Base-by-base conservation (phyloP, 192 early-diverging fungal species). In the Linnemannia schmuckeri region DNA sequence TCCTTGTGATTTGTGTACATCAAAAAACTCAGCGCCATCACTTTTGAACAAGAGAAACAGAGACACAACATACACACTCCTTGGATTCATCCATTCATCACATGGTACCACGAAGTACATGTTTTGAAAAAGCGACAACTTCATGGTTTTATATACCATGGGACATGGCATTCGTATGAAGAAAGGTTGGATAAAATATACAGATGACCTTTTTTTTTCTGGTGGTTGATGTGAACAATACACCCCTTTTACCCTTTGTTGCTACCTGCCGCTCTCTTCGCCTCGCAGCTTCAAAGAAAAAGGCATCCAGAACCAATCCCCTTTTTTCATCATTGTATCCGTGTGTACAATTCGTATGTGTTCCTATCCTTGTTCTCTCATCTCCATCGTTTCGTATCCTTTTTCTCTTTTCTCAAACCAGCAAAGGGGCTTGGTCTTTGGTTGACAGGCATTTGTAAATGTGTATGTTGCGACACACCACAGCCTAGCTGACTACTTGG, bases 31-130 rank as follows among this genome's bases (percentile, higher is more conserved):
- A 22, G 20, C 49, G 49, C 49, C 49, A 52, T 52, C 18, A 52
- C 49, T 52, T 49, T 52, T 52, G 20, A 52, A 52, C 44, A 77
- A 66, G 38, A 66, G 66, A 66, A 77, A 77, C 30, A 35, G 38
- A 57, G 7, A 69, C 6, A 52, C 49, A 52, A 22, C 49, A 52
- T 37, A 37, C 49, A 52, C 49, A 22, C 49, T 52, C 49, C 49
- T 22, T 52, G 20, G 49, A 52, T 52, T 22, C 49, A 52, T 52
- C 49, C 49, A 22, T 52, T 52, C 49, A 52, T 52, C 49, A 52
- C 49, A 52, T 52, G 49, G 49, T 52, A 52, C 20, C 49, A 52
- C 20, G 49, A 52, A 18, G 49, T 52, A 20, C 49, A 20, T 52
- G 49, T 2, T 6, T 20, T 44, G 42, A 44, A 18, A 52, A 49